Evolutionary conservation across 129 eudicot genomes (phyloP).

Genomic region (Silybum marianum): DNA sequence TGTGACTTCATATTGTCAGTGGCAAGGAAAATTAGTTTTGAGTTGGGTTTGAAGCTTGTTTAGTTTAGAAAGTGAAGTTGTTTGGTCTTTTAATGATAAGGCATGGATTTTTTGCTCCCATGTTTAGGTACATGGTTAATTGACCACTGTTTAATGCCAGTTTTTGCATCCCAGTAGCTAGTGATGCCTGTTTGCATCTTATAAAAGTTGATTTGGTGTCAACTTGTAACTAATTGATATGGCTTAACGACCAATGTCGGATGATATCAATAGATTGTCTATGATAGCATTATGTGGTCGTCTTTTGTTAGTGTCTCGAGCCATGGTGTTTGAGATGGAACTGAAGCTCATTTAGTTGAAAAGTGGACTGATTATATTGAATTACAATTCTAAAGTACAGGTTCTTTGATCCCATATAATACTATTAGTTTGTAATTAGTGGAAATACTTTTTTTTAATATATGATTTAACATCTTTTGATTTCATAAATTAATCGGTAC

Average conservation of each 20-base stretch:
- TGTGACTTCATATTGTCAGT: not conserved
- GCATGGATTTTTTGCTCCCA: not conserved
- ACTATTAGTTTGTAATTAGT: not conserved
- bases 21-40: not conserved
- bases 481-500: no score
- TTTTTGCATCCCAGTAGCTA: not conserved
- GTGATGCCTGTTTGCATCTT: not conserved
- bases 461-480: constrained; percentile 12
- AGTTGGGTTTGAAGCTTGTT: constrained; percentile 14
- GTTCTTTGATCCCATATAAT: not conserved
- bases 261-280: constrained; percentile 1
- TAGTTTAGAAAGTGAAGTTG: constrained; percentile 15
- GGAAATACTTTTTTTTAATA: not conserved
- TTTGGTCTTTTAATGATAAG: not conserved
- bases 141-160: not conserved
- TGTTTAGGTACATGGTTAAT: not conserved
- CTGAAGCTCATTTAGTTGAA: not conserved
- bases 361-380: not conserved
- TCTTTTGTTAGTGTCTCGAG: not conserved
- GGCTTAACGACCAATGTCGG: not conserved
- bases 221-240: not conserved
- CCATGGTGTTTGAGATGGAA: constrained; percentile 3
- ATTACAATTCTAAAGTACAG: not conserved
- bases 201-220: not conserved
- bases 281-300: not conserved